Base-by-base conservation (phyloP, 306 rosid genomes). In the Pueraria montana region DNA sequence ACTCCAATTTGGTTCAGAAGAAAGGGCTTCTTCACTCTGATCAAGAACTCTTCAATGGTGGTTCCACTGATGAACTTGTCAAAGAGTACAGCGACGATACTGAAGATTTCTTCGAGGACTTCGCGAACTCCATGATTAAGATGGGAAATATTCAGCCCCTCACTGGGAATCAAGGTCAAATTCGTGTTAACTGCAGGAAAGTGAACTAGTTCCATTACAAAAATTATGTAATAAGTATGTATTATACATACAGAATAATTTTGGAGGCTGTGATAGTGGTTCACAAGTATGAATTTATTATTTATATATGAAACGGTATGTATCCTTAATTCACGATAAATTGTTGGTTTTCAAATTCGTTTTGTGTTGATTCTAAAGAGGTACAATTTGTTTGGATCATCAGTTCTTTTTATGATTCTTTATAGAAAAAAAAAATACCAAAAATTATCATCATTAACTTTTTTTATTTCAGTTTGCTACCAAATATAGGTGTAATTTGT, bases 101-200 rank as follows among this genome's bases (percentile, higher is more conserved):
- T 0, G 2, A 3, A 2, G 56, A 45, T 9, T 90, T 86, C 63
- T 67, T 4, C 27, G 4, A 21, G 13, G 90, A 86, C 43, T 90
- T 90, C 11, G 78, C 45, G 0, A 14, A 58, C 2, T 86, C 90
- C 4, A 86, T 90, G 85, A 64, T 90, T 76, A 90, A 86, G 83
- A 88, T 88, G 88, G 91, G 91, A 46, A 86, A 90, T 46, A 82
- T 90, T 21, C 77, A 73, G 83, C 89, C 93, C 6, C 85, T 90
- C 66, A 77, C 70, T 2, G 88, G 88, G 26, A 36, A 26, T 11
- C 76, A 67, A 52, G 89, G 93, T 32, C 70, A 88, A 74, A 64
- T 88, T 46, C 89, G 93, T 42, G 0, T 11, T 13, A 77, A 84
- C 27, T 90, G 93, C 56, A 87, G 90, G 83, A 66, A 23, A 62